These are phyloP conservation scores for Allium cepa DNA, from an alignment of 106 monocot species.

Conservation along the genomic window DNA sequence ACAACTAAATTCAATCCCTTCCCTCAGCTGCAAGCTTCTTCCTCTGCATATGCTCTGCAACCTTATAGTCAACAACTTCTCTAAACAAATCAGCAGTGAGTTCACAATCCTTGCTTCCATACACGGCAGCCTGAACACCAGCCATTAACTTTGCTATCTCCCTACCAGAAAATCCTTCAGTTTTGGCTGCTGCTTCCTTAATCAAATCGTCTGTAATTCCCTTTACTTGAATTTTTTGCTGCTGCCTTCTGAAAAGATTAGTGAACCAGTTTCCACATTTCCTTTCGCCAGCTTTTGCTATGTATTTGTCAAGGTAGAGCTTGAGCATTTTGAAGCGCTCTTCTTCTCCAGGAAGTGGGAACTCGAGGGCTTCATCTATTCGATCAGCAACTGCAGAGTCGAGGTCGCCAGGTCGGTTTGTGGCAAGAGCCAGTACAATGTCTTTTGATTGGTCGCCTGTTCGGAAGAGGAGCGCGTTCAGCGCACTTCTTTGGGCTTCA, in stretches of 20 bases:
- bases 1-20: conserved; percentile 8
- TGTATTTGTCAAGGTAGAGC: conserved; percentile 88
- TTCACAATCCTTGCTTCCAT: conserved; percentile 86
- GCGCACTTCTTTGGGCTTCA: conserved; percentile 73
- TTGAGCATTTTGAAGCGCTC: conserved; percentile 83
- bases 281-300: conserved; percentile 41
- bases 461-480: conserved; percentile 84
- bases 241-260: conserved; percentile 33
- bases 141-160: conserved; percentile 96
- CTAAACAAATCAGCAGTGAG: conserved; percentile 51
- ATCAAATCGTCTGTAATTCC: conserved; percentile 70
- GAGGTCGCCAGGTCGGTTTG: conserved; percentile 93
- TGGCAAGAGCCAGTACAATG: conserved; percentile 83
- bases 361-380: conserved; percentile 92
- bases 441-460: conserved; percentile 86
- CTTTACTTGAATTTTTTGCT: conserved; percentile 65
- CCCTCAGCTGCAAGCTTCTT: conserved; percentile 50
- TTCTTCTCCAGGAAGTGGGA: conserved; percentile 80
- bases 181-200: conserved; percentile 71
- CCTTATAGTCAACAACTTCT: conserved; percentile 92
- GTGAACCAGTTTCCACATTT: conserved; percentile 27
- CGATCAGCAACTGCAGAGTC: conserved; percentile 90
- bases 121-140: conserved; percentile 87
- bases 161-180: conserved; percentile 84
- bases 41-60: conserved; percentile 90